Evolutionary conservation across 495 filamentous ascomycete species (phyloP).

Genomic region (Cenococcum geophilum): DNA sequence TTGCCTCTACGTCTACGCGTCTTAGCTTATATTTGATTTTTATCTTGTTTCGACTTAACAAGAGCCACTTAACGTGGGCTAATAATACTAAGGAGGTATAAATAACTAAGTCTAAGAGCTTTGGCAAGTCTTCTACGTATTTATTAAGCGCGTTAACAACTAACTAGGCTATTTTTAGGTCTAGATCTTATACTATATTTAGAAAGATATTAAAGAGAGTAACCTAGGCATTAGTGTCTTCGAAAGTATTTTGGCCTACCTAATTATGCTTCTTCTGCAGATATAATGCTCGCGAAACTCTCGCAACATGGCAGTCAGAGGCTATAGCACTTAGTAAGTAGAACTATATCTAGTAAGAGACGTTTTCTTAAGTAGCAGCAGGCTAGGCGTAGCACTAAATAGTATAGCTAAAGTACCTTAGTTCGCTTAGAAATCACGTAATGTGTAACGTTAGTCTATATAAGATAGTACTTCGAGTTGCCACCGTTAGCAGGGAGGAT

Average conservation of each 20-base stretch:
- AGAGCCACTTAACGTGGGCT: slow-evolving; percentile 39
- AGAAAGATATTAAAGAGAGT: slow-evolving; percentile 32
- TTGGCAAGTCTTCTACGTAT: slow-evolving; percentile 1
- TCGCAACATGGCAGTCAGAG: no score
- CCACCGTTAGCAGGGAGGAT: no score
- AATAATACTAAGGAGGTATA: slow-evolving; percentile 3
- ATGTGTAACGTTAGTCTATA: no score
- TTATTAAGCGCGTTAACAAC: not conserved
- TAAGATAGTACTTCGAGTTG: no score
- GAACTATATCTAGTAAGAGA: no score
- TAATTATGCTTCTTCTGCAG: slow-evolving; percentile 29
- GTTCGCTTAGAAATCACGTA: no score
- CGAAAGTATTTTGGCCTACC: slow-evolving; percentile 32
- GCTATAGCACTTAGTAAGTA: no score
- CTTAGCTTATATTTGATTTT: slow-evolving; percentile 35
- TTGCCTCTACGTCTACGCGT: slow-evolving; percentile 9
- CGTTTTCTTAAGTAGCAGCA: no score
- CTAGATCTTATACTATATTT: slow-evolving; percentile 35
- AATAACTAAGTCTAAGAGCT: not conserved
- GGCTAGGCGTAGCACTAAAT: no score
- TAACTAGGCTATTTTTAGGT: not conserved
- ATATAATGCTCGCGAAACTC: slow-evolving; percentile 34
- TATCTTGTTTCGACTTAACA: slow-evolving; percentile 34
- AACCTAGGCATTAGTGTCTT: slow-evolving; percentile 36
- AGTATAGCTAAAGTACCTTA: no score